These are phyloP conservation scores for Claviceps spartinae DNA, from an alignment of 2,329 filamentous ascomycete genomes.

Conservation along the genomic window DNA sequence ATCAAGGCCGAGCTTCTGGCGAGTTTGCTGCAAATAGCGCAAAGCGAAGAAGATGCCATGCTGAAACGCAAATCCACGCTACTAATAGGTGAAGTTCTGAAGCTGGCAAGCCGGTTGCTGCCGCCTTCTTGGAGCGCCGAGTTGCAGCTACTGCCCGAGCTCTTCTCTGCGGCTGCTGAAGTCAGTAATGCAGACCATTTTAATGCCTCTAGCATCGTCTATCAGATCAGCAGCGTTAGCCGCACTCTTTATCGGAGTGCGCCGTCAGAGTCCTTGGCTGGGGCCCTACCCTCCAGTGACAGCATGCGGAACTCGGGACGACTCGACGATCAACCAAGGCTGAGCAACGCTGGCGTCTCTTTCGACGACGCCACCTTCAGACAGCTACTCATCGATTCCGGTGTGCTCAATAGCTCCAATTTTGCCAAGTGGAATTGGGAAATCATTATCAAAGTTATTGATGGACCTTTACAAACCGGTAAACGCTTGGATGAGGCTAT, in stretches of 20 bases:
- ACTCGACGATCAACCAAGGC: slow-evolving; percentile 44
- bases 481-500: slow-evolving; percentile 90
- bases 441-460: slow-evolving; percentile 76
- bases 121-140: slow-evolving; percentile 71
- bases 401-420: slow-evolving; percentile 78
- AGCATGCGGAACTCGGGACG: slow-evolving; percentile 33
- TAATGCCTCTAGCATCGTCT: slow-evolving; percentile 77
- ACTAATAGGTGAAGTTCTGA: slow-evolving; percentile 80
- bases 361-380: slow-evolving; percentile 51
- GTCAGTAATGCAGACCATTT: slow-evolving; percentile 62
- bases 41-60: slow-evolving; percentile 51
- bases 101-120: slow-evolving; percentile 73
- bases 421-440: slow-evolving; percentile 98
- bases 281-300: slow-evolving; percentile 27
- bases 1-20: slow-evolving; percentile 65
- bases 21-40: slow-evolving; percentile 48
- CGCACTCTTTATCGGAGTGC: slow-evolving; percentile 76
- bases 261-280: slow-evolving; percentile 28
- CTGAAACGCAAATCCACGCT: slow-evolving; percentile 82
- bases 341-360: slow-evolving; percentile 25
- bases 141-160: slow-evolving; percentile 74
- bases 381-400: slow-evolving; percentile 58
- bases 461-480: slow-evolving; percentile 79
- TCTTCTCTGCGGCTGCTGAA: slow-evolving; percentile 63
- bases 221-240: slow-evolving; percentile 96